These are phyloP conservation scores for Calamus simplicifolius DNA, from an alignment of 176 grass and related monocot genomes.

Conservation along the genomic window DNA sequence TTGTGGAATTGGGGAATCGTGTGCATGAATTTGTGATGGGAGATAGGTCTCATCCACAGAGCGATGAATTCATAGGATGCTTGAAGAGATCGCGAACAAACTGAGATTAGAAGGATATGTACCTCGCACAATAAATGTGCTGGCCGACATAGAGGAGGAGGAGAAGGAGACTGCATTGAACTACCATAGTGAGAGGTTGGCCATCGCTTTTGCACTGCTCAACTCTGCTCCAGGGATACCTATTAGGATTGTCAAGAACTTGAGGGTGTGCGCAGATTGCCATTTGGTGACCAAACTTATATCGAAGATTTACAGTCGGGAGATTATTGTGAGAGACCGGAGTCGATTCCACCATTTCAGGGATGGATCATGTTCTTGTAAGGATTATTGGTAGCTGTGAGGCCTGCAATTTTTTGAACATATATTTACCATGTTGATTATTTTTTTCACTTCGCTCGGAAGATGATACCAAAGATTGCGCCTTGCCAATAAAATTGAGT, in stretches of 20 bases:
- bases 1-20: constrained; percentile 53
- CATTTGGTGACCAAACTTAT: constrained; percentile 66
- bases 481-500: too few relatives aligned
- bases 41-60: constrained; percentile 61
- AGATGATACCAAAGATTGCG: too few relatives aligned
- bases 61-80: constrained; percentile 54
- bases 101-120: constrained; percentile 53
- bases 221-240: constrained; percentile 47
- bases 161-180: constrained; percentile 69
- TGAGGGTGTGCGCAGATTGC: constrained; percentile 76
- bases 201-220: constrained; percentile 77
- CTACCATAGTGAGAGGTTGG: constrained; percentile 79
- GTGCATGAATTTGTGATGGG: constrained; percentile 78
- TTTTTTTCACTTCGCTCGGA: too few relatives aligned
- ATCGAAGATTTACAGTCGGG: constrained; percentile 48
- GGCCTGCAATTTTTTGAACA: neutral
- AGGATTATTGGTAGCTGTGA: constrained; percentile 61
- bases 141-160: constrained; percentile 88
- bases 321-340: constrained; percentile 64
- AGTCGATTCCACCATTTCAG: constrained; percentile 81
- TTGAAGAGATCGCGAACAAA: constrained; percentile 53
- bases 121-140: constrained; percentile 46
- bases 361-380: constrained; percentile 62
- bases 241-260: constrained; percentile 82
- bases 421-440: neutral